A percentile compares a stretch with the other conserved stretches of the same genome.
Evolutionary conservation across 2,329 filamentous ascomycete species (phyloP).

Genomic region (Colletotrichum coccodes): DNA sequence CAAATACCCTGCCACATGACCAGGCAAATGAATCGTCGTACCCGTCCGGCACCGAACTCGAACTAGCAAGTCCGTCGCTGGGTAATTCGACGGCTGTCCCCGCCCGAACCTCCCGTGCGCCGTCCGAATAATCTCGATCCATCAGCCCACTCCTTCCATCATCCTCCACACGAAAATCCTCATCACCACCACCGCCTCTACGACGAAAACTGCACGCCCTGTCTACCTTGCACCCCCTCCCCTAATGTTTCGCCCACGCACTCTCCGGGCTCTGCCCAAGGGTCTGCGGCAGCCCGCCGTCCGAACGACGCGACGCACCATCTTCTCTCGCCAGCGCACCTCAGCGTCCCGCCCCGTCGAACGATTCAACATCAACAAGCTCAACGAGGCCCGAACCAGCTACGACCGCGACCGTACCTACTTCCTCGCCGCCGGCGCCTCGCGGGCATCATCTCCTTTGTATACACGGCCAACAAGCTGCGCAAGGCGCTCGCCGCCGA

Average conservation of each 20-base stretch:
- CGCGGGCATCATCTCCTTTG: constrained; percentile 59
- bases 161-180: neutral
- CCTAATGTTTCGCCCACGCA: constrained; percentile 43
- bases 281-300: constrained; percentile 25
- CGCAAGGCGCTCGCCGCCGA: constrained; percentile 51
- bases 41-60: constrained; percentile 27
- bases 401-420: constrained; percentile 62
- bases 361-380: constrained; percentile 59
- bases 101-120: constrained; percentile 26
- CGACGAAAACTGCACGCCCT: neutral
- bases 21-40: constrained; percentile 9
- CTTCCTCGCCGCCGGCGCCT: constrained; percentile 63
- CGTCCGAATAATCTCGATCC: constrained; percentile 21
- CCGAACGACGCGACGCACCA: constrained; percentile 43
- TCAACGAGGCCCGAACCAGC: constrained; percentile 56
- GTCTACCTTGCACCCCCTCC: neutral
- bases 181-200: neutral
- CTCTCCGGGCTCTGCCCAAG: constrained; percentile 38
- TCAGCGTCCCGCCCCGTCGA: constrained; percentile 52
- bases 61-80: constrained; percentile 7
- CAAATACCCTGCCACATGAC: constrained; percentile 23
- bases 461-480: constrained; percentile 64
- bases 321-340: constrained; percentile 41
- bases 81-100: constrained; percentile 13
- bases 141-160: constrained; percentile 17